phyloP scores from a whole-genome alignment of 1,139 yeast species.

The Hansenula lynferdii region DNA sequence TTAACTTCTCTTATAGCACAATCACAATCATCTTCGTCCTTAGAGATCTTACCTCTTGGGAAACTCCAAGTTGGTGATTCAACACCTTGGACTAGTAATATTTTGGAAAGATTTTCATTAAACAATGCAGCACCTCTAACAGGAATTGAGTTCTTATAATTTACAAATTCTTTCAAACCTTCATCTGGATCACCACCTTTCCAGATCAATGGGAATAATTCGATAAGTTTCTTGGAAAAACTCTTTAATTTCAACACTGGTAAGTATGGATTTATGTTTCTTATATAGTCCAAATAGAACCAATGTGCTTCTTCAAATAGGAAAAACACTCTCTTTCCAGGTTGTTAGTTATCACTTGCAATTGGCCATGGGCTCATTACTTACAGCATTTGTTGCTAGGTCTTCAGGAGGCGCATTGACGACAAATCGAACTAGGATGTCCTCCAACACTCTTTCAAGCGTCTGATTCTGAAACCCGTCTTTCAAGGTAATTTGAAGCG shows the following conservation, averaged over 20 bases:
- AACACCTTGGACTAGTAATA: constrained; percentile 79
- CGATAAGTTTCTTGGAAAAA: constrained; percentile 70
- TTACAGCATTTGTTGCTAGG: constrained; percentile 65
- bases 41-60: constrained; percentile 95
- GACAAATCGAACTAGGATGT: constrained; percentile 81
- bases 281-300: constrained; percentile 88
- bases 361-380: constrained; percentile 24
- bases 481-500: constrained; percentile 19
- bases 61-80: constrained; percentile 91
- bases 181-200: constrained; percentile 78
- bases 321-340: constrained; percentile 60
- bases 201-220: constrained; percentile 82
- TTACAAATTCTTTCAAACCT: constrained; percentile 71
- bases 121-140: constrained; percentile 94
- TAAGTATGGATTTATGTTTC: constrained; percentile 67
- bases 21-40: constrained; percentile 83
- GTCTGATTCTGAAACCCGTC: constrained; percentile 31
- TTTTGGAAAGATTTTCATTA: constrained; percentile 63
- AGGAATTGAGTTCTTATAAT: constrained; percentile 86
- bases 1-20: constrained; percentile 94
- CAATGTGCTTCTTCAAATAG: constrained; percentile 98
- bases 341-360: constrained; percentile 12
- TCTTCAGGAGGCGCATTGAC: constrained; percentile 93
- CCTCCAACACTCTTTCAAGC: constrained; percentile 78
- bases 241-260: constrained; percentile 77